phyloP scores from a whole-genome alignment of 768 basidiomycete genomes.

The Tricholoma bakamatsutake region DNA sequence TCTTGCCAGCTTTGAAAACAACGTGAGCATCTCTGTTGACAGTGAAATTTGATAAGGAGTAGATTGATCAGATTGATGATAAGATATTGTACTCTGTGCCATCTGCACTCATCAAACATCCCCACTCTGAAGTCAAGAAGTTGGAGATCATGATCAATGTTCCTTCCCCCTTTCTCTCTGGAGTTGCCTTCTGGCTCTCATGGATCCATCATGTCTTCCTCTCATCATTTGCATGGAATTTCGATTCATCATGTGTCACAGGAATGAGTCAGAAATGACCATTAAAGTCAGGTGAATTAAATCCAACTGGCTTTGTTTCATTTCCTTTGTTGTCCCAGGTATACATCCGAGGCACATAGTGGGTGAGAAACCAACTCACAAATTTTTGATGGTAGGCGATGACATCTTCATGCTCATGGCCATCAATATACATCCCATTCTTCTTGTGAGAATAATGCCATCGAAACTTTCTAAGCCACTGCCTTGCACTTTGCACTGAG shows the following conservation, averaged over 20 bases:
- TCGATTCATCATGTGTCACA: background rate
- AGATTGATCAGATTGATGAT: background rate
- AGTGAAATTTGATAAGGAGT: background rate
- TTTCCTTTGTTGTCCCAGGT: constrained; percentile 21
- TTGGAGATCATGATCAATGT: background rate
- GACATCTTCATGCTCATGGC: constrained; percentile 21
- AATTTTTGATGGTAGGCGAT: constrained; percentile 25
- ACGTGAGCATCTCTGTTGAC: background rate
- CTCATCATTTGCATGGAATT: background rate
- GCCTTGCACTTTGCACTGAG: constrained; percentile 7
- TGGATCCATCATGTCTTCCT: background rate
- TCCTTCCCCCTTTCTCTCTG: background rate
- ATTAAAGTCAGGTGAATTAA: constrained; percentile 1
- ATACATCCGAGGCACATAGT: background rate
- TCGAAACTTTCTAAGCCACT: constrained; percentile 15
- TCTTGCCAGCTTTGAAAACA: too few species aligned
- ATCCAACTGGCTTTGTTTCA: constrained; percentile 6
- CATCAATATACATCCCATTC: too few species aligned
- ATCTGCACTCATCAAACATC: background rate
- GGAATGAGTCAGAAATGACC: background rate
- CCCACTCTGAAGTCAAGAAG: background rate
- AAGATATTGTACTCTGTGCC: too few species aligned
- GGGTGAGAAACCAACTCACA: constrained; percentile 15
- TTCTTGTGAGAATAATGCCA: constrained; percentile 20
- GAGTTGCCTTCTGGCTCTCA: background rate